phyloP scores from a whole-genome alignment of 768 basidiomycete genomes.

The Boletus fagicola region DNA sequence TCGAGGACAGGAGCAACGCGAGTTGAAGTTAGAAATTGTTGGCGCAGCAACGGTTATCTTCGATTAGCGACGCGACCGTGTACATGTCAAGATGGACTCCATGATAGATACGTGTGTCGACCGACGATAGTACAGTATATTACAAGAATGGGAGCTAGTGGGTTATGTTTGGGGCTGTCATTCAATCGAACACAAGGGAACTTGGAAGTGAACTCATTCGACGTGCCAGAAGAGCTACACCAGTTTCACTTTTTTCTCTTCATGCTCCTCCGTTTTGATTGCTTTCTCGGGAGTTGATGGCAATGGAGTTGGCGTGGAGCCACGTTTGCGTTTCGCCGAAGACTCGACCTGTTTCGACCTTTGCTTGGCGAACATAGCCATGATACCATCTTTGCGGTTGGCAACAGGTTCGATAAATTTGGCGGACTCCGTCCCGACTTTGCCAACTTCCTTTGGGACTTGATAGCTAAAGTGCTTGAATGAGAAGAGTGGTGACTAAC shows the following conservation, averaged over 20 bases:
- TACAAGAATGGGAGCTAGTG: constrained; percentile 6
- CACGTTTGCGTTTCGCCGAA: constrained; percentile 31
- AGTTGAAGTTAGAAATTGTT: neutral
- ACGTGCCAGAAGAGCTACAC: neutral
- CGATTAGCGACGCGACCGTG: neutral
- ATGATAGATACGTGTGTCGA: neutral
- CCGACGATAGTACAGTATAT: constrained; percentile 8
- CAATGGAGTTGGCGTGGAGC: constrained; percentile 13
- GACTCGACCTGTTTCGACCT: constrained; percentile 23
- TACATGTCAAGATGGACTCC: neutral
- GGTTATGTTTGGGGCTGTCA: neutral
- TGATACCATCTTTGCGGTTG: constrained; percentile 80
- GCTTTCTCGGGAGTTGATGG: neutral
- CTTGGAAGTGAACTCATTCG: neutral
- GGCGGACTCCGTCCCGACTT: constrained; percentile 80
- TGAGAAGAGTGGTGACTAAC: neutral
- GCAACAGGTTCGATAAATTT: constrained; percentile 80
- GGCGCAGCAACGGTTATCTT: too few species aligned
- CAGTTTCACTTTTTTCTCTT: constrained; percentile 25
- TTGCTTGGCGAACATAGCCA: constrained; percentile 78
- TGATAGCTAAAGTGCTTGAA: constrained; percentile 57
- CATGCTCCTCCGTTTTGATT: constrained; percentile 12
- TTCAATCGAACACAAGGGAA: neutral
- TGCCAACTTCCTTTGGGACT: constrained; percentile 89
- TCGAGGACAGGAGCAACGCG: constrained; percentile 14